A percentile compares a stretch with the other conserved stretches of the same genome.
Evolutionary conservation across 306 rosid genomes (phyloP).

Genomic region (Quillaja saponaria): DNA sequence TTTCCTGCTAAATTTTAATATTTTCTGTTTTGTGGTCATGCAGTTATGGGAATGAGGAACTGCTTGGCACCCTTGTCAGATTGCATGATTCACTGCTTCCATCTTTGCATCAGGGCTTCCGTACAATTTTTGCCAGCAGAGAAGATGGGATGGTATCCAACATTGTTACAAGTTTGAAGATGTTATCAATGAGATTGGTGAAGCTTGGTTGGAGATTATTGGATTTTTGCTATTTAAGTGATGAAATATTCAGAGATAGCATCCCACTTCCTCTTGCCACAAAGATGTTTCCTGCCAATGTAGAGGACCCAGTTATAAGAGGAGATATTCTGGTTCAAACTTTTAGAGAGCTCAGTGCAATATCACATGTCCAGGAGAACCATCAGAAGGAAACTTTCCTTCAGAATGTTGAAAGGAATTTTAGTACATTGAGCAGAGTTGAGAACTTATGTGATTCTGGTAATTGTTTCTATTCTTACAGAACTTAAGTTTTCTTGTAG

Average conservation of each 20-base stretch:
- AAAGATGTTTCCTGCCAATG: slow-evolving; percentile 89
- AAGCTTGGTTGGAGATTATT: slow-evolving; percentile 82
- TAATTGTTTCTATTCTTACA: slow-evolving; percentile 32
- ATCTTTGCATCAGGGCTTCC: slow-evolving; percentile 54
- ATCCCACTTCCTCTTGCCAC: slow-evolving; percentile 59
- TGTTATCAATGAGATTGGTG: slow-evolving; percentile 70
- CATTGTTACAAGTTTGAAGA: slow-evolving; percentile 63
- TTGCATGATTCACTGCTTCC: slow-evolving; percentile 90
- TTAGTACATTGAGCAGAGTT: slow-evolving; percentile 52
- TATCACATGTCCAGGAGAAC: slow-evolving; percentile 52
- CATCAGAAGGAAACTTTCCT: slow-evolving; percentile 71
- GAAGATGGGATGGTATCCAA: slow-evolving; percentile 51
- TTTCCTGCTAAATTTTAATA: neutral
- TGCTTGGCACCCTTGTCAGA: slow-evolving; percentile 73
- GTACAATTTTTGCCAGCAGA: slow-evolving; percentile 33
- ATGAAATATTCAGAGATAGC: slow-evolving; percentile 59
- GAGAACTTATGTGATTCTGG: slow-evolving; percentile 60
- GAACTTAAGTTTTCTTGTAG: slow-evolving; percentile 23
- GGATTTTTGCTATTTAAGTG: slow-evolving; percentile 78
- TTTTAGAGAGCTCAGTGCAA: slow-evolving; percentile 77
- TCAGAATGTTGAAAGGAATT: slow-evolving; percentile 68
- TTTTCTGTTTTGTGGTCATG: slow-evolving; percentile 31
- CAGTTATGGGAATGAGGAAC: slow-evolving; percentile 81
- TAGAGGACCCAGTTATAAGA: slow-evolving; percentile 86
- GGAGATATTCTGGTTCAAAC: slow-evolving; percentile 86